Percentiles rank a stretch among this genome's conserved stretches.
Evolutionary conservation across 306 rosid species (phyloP).

Genomic region (Fagus sylvatica): DNA sequence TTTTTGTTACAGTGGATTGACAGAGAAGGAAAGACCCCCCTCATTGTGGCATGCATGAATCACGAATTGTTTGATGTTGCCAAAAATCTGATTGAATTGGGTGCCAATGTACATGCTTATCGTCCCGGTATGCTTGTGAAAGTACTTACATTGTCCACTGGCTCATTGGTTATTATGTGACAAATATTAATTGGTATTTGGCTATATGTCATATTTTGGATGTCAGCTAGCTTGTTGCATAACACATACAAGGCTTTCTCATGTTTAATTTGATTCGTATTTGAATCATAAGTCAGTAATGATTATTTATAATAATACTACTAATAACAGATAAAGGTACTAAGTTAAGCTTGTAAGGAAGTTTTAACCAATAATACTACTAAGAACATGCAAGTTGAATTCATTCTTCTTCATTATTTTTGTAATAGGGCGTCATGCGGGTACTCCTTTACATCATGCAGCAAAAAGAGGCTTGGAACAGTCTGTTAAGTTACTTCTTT

Average conservation of each 20-base stretch:
- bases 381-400: neutral
- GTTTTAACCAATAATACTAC: neutral
- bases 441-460: conserved; percentile 36
- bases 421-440: conserved; percentile 23
- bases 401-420: neutral
- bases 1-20: conserved; percentile 16
- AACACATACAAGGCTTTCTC: neutral
- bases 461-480: conserved; percentile 17
- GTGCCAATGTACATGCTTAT: conserved; percentile 27
- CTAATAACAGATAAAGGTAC: neutral
- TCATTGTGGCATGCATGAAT: conserved; percentile 23
- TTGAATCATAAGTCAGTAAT: neutral
- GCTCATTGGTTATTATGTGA: neutral
- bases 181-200: neutral
- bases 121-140: conserved; percentile 19
- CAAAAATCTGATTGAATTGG: conserved; percentile 27
- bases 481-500: conserved; percentile 19
- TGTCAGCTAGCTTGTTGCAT: neutral
- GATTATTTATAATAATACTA: neutral
- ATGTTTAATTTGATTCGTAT: neutral
- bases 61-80: conserved; percentile 17
- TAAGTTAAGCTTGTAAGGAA: neutral
- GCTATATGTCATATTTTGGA: neutral
- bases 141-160: neutral
- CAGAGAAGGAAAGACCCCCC: conserved; percentile 23